These are phyloP conservation scores for Microbotryum scabiosae DNA, from an alignment of 1,284 basidiomycete species.

Conservation along the genomic window DNA sequence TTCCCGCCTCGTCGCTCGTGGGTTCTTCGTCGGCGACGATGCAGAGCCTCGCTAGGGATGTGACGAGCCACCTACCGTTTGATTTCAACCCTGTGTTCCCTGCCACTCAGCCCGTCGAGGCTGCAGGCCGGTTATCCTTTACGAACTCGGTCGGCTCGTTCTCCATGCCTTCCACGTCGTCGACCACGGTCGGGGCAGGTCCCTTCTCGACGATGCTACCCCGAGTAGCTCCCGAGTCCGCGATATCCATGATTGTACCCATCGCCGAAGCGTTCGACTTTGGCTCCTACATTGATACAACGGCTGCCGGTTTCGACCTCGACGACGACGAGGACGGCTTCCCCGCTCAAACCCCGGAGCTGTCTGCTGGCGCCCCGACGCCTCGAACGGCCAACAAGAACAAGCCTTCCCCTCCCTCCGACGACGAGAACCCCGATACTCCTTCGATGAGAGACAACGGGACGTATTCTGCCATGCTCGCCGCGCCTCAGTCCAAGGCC, in stretches of 20 bases:
- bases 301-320: slow-evolving; percentile 20
- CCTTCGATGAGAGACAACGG: too few relatives aligned
- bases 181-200: neutral
- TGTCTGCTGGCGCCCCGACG: neutral
- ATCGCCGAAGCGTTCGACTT: slow-evolving; percentile 17
- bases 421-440: neutral
- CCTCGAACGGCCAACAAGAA: neutral
- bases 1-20: neutral
- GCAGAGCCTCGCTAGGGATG: slow-evolving; percentile 3
- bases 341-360: neutral
- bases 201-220: neutral
- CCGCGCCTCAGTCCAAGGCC: too few relatives aligned
- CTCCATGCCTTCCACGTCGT: neutral
- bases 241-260: neutral
- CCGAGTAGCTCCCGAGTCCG: neutral
- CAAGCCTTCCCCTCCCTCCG: neutral
- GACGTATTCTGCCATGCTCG: too few relatives aligned
- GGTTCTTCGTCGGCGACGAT: neutral
- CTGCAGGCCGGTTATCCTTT: slow-evolving; percentile 14
- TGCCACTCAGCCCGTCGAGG: slow-evolving; percentile 3
- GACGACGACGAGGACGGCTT: slow-evolving; percentile 1
- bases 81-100: slow-evolving; percentile 14
- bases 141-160: neutral
- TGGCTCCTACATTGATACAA: slow-evolving; percentile 22
- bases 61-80: slow-evolving; percentile 14